Percentiles rank a stretch among this genome's conserved stretches.
phyloP scores from a whole-genome alignment of 805 yeast genomes.

The Teunomyces panamensis region DNA sequence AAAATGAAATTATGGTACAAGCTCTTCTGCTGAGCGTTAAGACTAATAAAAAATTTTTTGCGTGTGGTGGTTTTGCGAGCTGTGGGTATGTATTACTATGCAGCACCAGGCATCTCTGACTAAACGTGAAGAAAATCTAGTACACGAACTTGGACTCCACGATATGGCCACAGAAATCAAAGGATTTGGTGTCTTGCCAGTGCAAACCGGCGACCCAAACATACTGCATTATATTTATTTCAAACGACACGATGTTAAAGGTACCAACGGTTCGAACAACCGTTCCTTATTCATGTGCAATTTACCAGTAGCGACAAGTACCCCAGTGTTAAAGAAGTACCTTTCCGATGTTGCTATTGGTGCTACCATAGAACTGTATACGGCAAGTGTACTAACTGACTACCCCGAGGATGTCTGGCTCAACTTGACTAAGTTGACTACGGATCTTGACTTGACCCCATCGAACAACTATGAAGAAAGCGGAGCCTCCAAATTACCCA shows the following conservation, averaged over 20 bases:
- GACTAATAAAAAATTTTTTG: neutral
- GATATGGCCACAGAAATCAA: constrained; percentile 45
- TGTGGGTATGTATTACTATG: neutral
- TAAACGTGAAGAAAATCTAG: neutral
- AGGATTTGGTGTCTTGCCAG: constrained; percentile 54
- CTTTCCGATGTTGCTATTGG: constrained; percentile 62
- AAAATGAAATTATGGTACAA: neutral
- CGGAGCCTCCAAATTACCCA: constrained; percentile 52
- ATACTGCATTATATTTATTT: constrained; percentile 57
- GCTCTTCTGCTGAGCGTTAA: neutral
- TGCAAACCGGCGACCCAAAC: constrained; percentile 36
- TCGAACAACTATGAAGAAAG: constrained; percentile 17
- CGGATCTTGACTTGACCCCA: constrained; percentile 44
- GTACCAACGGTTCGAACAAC: constrained; percentile 21
- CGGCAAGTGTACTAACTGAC: constrained; percentile 34
- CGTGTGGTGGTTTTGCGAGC: neutral
- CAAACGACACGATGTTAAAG: constrained; percentile 57
- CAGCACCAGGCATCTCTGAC: constrained; percentile 4
- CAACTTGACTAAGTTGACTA: constrained; percentile 56
- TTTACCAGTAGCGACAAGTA: constrained; percentile 61
- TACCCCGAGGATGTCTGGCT: constrained; percentile 44
- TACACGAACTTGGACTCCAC: neutral
- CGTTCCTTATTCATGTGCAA: constrained; percentile 74
- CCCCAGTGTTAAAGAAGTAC: constrained; percentile 51
- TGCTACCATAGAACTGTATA: constrained; percentile 54